Base-by-base conservation (phyloP, 2,329 filamentous ascomycete species). In the Magnaporthiopsis rhizophila region DNA sequence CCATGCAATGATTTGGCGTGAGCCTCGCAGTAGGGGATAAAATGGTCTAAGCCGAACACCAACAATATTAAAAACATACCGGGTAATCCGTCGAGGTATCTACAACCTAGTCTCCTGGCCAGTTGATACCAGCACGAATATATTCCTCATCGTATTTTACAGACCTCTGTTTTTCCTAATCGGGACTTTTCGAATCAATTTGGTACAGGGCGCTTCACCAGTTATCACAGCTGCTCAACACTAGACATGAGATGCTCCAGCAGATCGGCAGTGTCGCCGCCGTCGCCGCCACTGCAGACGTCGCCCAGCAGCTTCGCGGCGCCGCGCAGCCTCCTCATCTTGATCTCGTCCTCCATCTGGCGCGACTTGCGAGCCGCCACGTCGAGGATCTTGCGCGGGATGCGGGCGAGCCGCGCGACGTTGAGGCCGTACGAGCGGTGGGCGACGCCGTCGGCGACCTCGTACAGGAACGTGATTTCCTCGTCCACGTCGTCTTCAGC, bases 401-500 rank as follows among this genome's bases (percentile, higher is more conserved):
- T 84, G 62, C 88, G 88, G 2, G 95, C 95, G 63, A 99, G 77
- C 59, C 91, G 82, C 18, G 95, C 95, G 28, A 98, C 95, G 74
- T 98, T 98, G 65, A 99, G 74, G 0, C 96, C 95, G 74, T 99
- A 99, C 24, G 91, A 96, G 6, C 95, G 85, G 80, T 98, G 93
- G 11, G 95, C 94, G 13, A 96, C 91, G 13, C 95, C 95, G 68
- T 95, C 91, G 1, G 86, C 89, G 2, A 97, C 89, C 73, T 97
- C 92, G 73, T 99, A 99, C 61, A 99, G 76, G 72, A 99, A 99
- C 0, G 95, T 97, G 58, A 99, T 89, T 59, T 96, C 89, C 67
- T 92, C 86, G 45, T 90, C 86, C 0, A 80, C 84, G 5, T 77
- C 79, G 1, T 79, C 78, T 1, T 70, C 71, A 61, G 76, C 15